These are phyloP conservation scores for Hypoxylon intermedium DNA, from an alignment of 495 filamentous ascomycete species.

Conservation along the genomic window DNA sequence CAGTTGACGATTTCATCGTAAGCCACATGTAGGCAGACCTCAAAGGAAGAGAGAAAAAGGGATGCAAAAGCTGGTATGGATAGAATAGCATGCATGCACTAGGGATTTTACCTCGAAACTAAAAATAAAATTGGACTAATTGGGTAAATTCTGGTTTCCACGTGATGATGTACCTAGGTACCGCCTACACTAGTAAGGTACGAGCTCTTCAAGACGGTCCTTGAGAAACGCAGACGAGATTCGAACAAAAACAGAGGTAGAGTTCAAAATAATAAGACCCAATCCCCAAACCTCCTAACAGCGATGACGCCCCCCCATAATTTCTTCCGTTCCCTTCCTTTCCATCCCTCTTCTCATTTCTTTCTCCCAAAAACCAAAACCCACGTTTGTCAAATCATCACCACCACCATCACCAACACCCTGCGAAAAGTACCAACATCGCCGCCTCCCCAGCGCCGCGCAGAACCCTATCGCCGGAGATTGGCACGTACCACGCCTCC, in stretches of 20 bases:
- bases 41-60: too few relatives aligned
- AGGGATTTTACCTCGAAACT: too few relatives aligned
- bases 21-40: too few relatives aligned
- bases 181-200: neutral
- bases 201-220: neutral
- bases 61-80: too few relatives aligned
- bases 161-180: too few relatives aligned
- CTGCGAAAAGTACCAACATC: conserved; percentile 22
- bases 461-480: too few relatives aligned
- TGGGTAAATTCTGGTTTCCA: too few relatives aligned
- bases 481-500: conserved; percentile 7
- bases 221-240: neutral
- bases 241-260: too few relatives aligned
- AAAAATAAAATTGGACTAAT: neutral
- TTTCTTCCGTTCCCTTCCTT: neutral
- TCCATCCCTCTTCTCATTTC: conserved; percentile 17
- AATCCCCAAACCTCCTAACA: neutral
- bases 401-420: conserved; percentile 26
- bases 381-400: conserved; percentile 2
- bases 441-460: neutral
- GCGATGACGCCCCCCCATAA: neutral
- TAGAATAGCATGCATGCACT: too few relatives aligned
- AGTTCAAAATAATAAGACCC: too few relatives aligned
- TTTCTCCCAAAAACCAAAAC: conserved; percentile 5
- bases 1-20: too few relatives aligned